Conservation (phyloP, 2,329 filamentous ascomycete species). For the Diaporthe australafricana region DNA sequence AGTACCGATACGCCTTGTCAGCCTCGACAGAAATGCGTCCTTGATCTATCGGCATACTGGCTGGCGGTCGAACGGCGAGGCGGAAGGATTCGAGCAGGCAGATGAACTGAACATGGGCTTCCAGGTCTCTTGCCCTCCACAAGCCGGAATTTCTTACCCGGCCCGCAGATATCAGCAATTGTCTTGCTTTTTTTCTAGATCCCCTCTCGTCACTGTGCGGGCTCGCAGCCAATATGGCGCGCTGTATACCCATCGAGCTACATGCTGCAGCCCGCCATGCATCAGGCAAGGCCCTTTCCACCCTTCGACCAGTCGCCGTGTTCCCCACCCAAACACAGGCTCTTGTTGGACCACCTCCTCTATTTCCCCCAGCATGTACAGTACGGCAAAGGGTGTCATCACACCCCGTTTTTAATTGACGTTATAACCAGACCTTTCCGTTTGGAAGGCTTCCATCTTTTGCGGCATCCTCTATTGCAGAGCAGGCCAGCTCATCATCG, state of each 20-base stretch:
- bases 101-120: background rate
- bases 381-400: slow-evolving; percentile 30
- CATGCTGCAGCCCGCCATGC: slow-evolving; percentile 34
- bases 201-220: slow-evolving; percentile 32
- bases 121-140: slow-evolving; percentile 4
- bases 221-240: slow-evolving; percentile 26
- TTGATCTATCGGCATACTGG: background rate
- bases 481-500: background rate
- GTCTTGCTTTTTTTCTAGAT: slow-evolving; percentile 32
- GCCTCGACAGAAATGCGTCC: background rate
- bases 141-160: slow-evolving; percentile 4
- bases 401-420: slow-evolving; percentile 26
- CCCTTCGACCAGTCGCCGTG: slow-evolving; percentile 31
- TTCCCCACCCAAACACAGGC: slow-evolving; percentile 32
- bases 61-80: slow-evolving; percentile 4
- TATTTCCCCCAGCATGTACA: slow-evolving; percentile 25
- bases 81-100: slow-evolving; percentile 4
- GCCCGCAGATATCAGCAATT: slow-evolving; percentile 17
- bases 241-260: slow-evolving; percentile 34
- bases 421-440: slow-evolving; percentile 23
- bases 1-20: background rate
- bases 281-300: slow-evolving; percentile 32
- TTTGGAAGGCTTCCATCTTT: slow-evolving; percentile 15
- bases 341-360: slow-evolving; percentile 27
- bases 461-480: slow-evolving; percentile 23